A percentile compares a stretch with the other conserved stretches of the same genome.
phyloP scores from a whole-genome alignment of 495 filamentous ascomycete species.

The Penicillium pulvis region DNA sequence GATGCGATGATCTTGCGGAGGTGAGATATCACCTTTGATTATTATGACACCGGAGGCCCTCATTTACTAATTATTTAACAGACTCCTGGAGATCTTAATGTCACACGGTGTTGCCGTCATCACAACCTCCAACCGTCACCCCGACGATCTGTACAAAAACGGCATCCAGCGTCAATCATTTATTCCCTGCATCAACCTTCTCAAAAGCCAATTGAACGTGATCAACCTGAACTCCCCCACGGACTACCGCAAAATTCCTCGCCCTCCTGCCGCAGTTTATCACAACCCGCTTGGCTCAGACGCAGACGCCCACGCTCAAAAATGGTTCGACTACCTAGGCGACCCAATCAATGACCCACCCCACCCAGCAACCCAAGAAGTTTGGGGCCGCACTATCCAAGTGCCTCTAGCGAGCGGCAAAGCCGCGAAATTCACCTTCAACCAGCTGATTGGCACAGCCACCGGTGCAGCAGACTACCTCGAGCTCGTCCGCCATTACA shows the following conservation, averaged over 20 bases:
- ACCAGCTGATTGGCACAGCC: conserved; percentile 83
- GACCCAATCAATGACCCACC: conserved; percentile 79
- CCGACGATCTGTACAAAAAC: conserved; percentile 95
- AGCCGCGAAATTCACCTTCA: conserved; percentile 86
- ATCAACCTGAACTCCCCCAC: conserved; percentile 94
- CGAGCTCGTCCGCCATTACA: conserved; percentile 87
- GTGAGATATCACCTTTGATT: conserved; percentile 35
- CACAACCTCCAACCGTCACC: conserved; percentile 96
- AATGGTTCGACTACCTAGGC: conserved; percentile 93
- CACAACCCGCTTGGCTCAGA: conserved; percentile 79
- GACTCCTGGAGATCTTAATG: conserved; percentile 87
- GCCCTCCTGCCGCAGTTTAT: conserved; percentile 92
- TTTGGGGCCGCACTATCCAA: conserved; percentile 89
- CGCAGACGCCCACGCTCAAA: conserved; percentile 78
- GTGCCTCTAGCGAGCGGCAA: conserved; percentile 87
- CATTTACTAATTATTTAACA: conserved; percentile 24
- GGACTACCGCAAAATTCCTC: conserved; percentile 95
- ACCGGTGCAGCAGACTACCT: conserved; percentile 94
- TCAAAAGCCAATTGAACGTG: conserved; percentile 79
- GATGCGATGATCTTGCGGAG: conserved; percentile 96
- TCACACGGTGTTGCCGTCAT: conserved; percentile 94
- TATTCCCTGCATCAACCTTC: conserved; percentile 90
- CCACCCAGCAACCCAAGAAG: conserved; percentile 72
- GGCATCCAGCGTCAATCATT: conserved; percentile 95
- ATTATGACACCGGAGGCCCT: background rate